phyloP scores from a whole-genome alignment of 2,329 filamentous ascomycete species.

The Erysiphe pulchra region DNA sequence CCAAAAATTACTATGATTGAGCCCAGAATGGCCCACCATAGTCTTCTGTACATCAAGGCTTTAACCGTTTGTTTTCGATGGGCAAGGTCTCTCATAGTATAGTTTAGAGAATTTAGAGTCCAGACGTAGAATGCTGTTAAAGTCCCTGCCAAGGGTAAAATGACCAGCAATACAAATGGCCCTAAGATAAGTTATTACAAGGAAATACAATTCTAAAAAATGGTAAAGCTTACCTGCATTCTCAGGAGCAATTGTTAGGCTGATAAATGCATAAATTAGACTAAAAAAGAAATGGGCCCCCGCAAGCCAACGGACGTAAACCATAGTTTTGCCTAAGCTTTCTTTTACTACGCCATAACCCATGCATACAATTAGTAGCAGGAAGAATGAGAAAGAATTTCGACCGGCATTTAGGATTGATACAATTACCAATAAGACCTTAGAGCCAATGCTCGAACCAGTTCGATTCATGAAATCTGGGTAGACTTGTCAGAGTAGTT shows the following conservation, averaged over 20 bases:
- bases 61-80: conserved; percentile 88
- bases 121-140: conserved; percentile 95
- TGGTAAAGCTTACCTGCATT: conserved; percentile 31
- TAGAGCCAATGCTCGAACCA: conserved; percentile 59
- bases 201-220: not conserved
- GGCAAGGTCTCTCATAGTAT: conserved; percentile 86
- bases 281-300: conserved; percentile 88
- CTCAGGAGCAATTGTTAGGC: conserved; percentile 69
- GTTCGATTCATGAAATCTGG: conserved; percentile 77
- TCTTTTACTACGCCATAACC: conserved; percentile 95
- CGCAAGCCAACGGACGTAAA: conserved; percentile 73
- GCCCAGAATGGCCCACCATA: conserved; percentile 91
- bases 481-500: not conserved
- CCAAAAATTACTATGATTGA: conserved; percentile 90
- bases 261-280: conserved; percentile 75
- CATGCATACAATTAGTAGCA: conserved; percentile 96
- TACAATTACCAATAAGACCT: conserved; percentile 73
- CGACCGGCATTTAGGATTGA: conserved; percentile 76
- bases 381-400: conserved; percentile 96
- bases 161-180: conserved; percentile 73
- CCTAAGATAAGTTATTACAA: conserved; percentile 20
- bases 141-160: conserved; percentile 73
- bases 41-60: conserved; percentile 85
- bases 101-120: conserved; percentile 86
- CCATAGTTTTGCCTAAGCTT: conserved; percentile 77